phyloP scores from a whole-genome alignment of 2,329 filamentous ascomycete genomes.

The Sordariomycetes sp. region DNA sequence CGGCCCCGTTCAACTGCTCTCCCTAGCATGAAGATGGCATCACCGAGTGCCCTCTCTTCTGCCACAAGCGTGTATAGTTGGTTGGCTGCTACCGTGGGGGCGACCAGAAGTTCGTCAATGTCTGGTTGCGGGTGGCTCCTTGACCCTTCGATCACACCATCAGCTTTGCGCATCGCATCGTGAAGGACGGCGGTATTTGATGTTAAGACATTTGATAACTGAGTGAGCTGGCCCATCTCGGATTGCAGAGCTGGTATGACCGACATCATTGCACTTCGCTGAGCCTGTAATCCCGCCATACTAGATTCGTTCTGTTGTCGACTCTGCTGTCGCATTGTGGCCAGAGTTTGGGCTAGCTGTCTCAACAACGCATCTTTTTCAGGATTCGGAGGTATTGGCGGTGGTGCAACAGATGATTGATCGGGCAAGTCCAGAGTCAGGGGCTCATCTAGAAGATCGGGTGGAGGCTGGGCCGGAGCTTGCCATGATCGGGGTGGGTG shows the following conservation, averaged over 20 bases:
- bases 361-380: slow-evolving; percentile 83
- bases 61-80: slow-evolving; percentile 85
- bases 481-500: slow-evolving; percentile 12
- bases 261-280: slow-evolving; percentile 65
- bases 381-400: slow-evolving; percentile 89
- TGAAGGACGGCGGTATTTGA: slow-evolving; percentile 74
- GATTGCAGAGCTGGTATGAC: slow-evolving; percentile 62
- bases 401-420: slow-evolving; percentile 49
- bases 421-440: slow-evolving; percentile 40
- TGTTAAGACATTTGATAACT: slow-evolving; percentile 60
- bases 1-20: slow-evolving; percentile 65
- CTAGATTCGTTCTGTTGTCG: slow-evolving; percentile 65
- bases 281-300: slow-evolving; percentile 66
- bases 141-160: slow-evolving; percentile 67
- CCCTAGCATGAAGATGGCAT: slow-evolving; percentile 77
- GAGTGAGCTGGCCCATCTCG: slow-evolving; percentile 63
- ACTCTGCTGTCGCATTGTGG: slow-evolving; percentile 58
- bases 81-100: slow-evolving; percentile 84
- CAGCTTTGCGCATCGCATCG: slow-evolving; percentile 68
- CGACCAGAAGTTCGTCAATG: slow-evolving; percentile 87
- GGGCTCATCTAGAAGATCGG: slow-evolving; percentile 48
- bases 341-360: slow-evolving; percentile 63
- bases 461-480: slow-evolving; percentile 19
- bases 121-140: slow-evolving; percentile 59
- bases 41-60: slow-evolving; percentile 78